Evolutionary conservation across 352 stramenopile species (phyloP), one percentile per base, ranked within the genome.

Genomic region (Phytophthora multivora): DNA sequence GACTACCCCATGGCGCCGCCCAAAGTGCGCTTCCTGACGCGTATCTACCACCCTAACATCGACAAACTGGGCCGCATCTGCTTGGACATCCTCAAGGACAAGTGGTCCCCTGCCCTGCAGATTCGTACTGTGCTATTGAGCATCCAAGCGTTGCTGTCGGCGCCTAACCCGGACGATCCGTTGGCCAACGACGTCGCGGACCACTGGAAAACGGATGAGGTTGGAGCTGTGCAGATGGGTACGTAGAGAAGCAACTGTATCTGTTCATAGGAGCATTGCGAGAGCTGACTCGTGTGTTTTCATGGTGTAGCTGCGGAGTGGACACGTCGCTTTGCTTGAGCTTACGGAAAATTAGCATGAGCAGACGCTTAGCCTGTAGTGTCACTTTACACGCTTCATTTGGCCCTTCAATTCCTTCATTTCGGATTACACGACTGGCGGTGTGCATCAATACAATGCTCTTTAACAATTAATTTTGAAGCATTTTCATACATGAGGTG

Each of bases 31-130:
- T 99, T 99, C 75, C 75, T 99, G 18, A 99, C 97, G 46, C 98
- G 98, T 81, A 98, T 99, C 58, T 99, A 98, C 69, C 97, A 99
- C 77, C 96, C 96, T 12, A 99, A 99, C 84, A 98, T 99, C 55
- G 96, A 99, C 82, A 98, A 98, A 73, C 80, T 99, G 11, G 97
- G 97, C 18, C 81, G 96, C 55, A 99, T 99, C 74, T 99, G 97
- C 64, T 86, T 99, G 42, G 97, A 99, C 70, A 99, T 99, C 72
- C 83, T 99, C 55, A 99, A 99, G 77, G 96, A 99, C 83, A 99
- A 99, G 79, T 99, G 97, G 97, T 98, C 93, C 49, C 97, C 97
- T 1, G 97, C 96, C n/a, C 85, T 99, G 39, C 96, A 99, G 85
- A 99, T 99, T 75, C 83, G 96, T 69, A 99, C 96, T 2, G 96